Evolutionary conservation across 1,284 basidiomycete genomes (phyloP), one percentile per base, ranked within the genome.

Genomic region (Ganoderma sinense): DNA sequence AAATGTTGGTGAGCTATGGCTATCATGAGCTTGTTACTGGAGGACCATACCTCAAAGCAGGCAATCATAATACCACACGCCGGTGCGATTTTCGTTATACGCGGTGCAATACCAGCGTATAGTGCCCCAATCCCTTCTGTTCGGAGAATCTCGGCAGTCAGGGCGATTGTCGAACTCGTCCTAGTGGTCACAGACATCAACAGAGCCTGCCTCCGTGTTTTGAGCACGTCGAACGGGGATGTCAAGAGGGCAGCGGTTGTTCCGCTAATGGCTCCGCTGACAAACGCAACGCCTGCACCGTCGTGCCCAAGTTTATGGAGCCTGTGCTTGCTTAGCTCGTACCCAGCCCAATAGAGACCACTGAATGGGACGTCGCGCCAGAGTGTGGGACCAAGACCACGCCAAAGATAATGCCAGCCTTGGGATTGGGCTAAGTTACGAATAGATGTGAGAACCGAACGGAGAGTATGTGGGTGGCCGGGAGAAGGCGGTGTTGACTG

Each of bases 341-440:
- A 94, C 31, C 89, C 88, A 5, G 91, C 90, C 94, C 96, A 97
- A 77, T 98, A 98, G 59, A 97, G 85, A 0, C 96, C 97, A 51
- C 94, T 97, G 80, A 99, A 99, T 0, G 97, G 97, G 1, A 99
- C 97, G 76, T 99, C 97, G 68, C 97, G 89, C 96, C 96, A 99
- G 10, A 99, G 85, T 6, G 97, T 98, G 4, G 97, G 90, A 0
- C 93, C 93, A 4, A 99, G 86, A 0, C 97, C 97, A 66, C 96
- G 87, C 94, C 96, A 99, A 29, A 99, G 86, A 61, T 90, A 92
- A 23, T 83, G 78, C 8, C 91, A 76, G 7, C 97, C 97, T 66
- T 92, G 86, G 51, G 82, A 78, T 59, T 84, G 85, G 11, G 92
- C 90, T 20, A 95, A 81, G 3, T 76, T 78, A n/a, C 87, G 85